Base-by-base conservation (phyloP, 805 yeast species). In the Vanderwaltozyma polyspora region DNA sequence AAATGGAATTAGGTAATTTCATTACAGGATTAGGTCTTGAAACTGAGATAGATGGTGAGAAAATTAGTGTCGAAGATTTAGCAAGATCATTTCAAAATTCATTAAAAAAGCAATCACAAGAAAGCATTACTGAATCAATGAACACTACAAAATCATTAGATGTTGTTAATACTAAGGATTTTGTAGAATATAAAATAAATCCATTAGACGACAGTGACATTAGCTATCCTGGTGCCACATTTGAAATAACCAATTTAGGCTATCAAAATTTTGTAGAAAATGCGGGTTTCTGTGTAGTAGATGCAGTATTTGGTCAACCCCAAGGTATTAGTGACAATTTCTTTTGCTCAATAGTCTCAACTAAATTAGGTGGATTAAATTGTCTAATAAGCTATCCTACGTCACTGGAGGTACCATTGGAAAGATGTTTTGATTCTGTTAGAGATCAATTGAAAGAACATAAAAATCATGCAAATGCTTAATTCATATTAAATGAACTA, bases 221-320 rank as follows among this genome's bases (percentile, higher is more conserved):
- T 5, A 28, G 13, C 4, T 33, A 13, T 3, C 55, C 56, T 5
- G 38, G 38, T 17, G 38, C 47, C 6, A 48, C 56, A 1, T 54
- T 54, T 37, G 59, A 54, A 40, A 40, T 54, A 9, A 45, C 57
- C 6, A 54, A 54, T 34, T 32, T 54, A 12, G 59, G 59, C 1
- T 36, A 37, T 15, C 51, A 48, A 21, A 22, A 40, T 4, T 54
- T 52, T 29, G 16, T 27, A 13, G 25, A 23, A n/a, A 24, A 13
- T 10, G 27, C 31, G 13, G 27, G 31, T 10, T 54, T 37, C 26
- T 12, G 23, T 15, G 48, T 52, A 1, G 36, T 34, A 17, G 49
- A 54, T 29, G 52, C 53, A 3, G 15, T 33, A 8, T 54, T 54
- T 34, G 46, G 49, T 28, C 48, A 48, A 37, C 58, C 57, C 2